Conservation (phyloP, 306 rosid genomes). For the Prunus mira region DNA sequence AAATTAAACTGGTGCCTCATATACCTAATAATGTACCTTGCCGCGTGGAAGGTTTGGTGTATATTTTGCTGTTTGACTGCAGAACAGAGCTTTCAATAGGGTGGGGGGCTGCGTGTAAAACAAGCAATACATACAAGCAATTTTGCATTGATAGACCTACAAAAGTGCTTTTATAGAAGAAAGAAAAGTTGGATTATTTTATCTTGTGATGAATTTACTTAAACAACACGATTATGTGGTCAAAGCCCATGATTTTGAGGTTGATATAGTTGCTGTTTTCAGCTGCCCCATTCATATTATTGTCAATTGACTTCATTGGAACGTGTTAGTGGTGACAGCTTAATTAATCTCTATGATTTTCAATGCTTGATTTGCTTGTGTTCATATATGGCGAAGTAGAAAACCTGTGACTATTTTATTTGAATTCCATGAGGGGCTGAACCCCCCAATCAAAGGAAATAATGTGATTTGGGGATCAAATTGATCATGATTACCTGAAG, state of each 20-base stretch:
- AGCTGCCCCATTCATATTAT: not conserved
- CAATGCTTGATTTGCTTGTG: not conserved
- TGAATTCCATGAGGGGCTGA: not conserved
- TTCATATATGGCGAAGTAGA: not conserved
- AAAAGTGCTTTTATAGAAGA: not conserved
- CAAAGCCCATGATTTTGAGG: not conserved
- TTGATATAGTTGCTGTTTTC: not conserved
- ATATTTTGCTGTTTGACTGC: not conserved
- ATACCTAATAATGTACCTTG: not conserved
- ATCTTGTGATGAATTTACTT: not conserved
- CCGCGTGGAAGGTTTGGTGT: not conserved
- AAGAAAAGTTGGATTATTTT: not conserved
- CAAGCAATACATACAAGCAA: not conserved
- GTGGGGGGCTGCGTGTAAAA: not conserved
- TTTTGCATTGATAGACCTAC: not conserved
- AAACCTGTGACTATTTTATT: not conserved
- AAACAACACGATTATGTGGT: not conserved
- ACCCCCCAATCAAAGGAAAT: not conserved
- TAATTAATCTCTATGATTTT: not conserved
- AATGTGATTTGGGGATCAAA: too few relatives aligned
- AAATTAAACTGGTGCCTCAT: not conserved
- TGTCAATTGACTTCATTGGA: not conserved
- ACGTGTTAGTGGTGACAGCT: not conserved
- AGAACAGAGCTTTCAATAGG: not conserved
- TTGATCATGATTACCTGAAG: slow-evolving; percentile 18